A percentile compares a stretch with the other conserved stretches of the same genome.
Evolutionary conservation across 768 basidiomycete genomes (phyloP).

Genomic region (Strobilomyces echinocephalus): DNA sequence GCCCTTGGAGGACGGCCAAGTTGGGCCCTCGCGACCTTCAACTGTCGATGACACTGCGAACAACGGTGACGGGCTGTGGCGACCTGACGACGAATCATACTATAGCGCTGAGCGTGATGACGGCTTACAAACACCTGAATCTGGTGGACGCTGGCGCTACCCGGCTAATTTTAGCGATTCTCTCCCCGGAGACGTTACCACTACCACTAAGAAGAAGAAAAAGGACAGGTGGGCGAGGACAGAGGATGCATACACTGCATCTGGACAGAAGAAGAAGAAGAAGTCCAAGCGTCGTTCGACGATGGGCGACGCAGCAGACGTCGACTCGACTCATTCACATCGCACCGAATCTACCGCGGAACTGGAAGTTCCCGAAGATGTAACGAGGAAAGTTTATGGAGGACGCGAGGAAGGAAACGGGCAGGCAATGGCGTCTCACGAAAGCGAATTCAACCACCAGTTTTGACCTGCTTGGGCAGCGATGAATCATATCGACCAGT

Average conservation of each 20-base stretch:
- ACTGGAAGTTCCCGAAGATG: conserved; percentile 57
- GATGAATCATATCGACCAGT: background rate
- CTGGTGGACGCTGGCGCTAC: conserved; percentile 69
- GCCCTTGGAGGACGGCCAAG: conserved; percentile 78
- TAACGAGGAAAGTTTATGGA: conserved; percentile 66
- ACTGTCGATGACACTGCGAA: conserved; percentile 12
- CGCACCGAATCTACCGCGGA: conserved; percentile 39
- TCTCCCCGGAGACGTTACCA: conserved; percentile 33
- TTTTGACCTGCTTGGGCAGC: conserved; percentile 37
- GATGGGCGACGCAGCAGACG: conserved; percentile 30
- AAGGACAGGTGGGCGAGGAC: conserved; percentile 87
- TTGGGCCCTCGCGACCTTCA: conserved; percentile 16
- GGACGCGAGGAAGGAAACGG: conserved; percentile 18
- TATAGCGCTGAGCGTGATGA: conserved; percentile 46
- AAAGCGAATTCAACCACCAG: conserved; percentile 61
- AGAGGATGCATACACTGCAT: conserved; percentile 67
- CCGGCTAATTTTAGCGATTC: conserved; percentile 78
- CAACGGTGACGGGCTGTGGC: conserved; percentile 60
- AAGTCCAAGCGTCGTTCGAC: conserved; percentile 50
- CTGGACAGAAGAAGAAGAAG: conserved; percentile 58
- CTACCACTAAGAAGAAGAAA: conserved; percentile 61
- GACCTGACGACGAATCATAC: conserved; percentile 68
- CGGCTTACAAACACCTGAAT: conserved; percentile 33
- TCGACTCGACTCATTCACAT: conserved; percentile 31
- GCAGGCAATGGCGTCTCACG: conserved; percentile 26